Conservation (phyloP, 768 basidiomycete species). For the Pleurotus cornucopiae region DNA sequence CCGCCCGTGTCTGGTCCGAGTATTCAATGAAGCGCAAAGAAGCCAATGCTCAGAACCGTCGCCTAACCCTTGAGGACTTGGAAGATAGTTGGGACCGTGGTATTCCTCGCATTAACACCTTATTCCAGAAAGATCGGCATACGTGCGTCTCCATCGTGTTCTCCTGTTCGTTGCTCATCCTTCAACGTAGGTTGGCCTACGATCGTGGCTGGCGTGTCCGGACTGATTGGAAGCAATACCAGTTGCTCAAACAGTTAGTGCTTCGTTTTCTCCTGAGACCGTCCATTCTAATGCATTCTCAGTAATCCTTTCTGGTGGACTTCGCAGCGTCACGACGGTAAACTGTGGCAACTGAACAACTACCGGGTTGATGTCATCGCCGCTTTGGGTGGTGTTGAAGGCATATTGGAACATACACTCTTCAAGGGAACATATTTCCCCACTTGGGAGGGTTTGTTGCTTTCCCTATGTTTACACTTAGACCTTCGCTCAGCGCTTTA, state of each 20-base stretch:
- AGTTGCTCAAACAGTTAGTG: conserved; percentile 81
- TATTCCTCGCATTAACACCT: conserved; percentile 96
- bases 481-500: conserved; percentile 2
- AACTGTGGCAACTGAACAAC: conserved; percentile 96
- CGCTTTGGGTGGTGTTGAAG: conserved; percentile 94
- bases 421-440: conserved; percentile 99
- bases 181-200: conserved; percentile 69
- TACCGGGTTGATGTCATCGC: conserved; percentile 99
- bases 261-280: background rate
- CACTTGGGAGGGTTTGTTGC: conserved; percentile 80
- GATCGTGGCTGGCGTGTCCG: conserved; percentile 99
- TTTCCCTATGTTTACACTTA: background rate
- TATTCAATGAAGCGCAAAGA: conserved; percentile 99
- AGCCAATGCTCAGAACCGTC: conserved; percentile 97
- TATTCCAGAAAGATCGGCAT: conserved; percentile 98
- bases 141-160: conserved; percentile 46
- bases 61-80: conserved; percentile 94
- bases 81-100: conserved; percentile 99
- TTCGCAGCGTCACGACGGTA: conserved; percentile 92
- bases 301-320: conserved; percentile 99
- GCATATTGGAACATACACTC: conserved; percentile 92
- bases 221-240: conserved; percentile 98
- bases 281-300: conserved; percentile 11
- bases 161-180: background rate
- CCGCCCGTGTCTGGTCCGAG: conserved; percentile 98